Percentiles rank a stretch among this genome's conserved stretches.
Evolutionary conservation across 371 early-diverging fungal species (phyloP).

Genomic region (Rhizopus arrhizus): DNA sequence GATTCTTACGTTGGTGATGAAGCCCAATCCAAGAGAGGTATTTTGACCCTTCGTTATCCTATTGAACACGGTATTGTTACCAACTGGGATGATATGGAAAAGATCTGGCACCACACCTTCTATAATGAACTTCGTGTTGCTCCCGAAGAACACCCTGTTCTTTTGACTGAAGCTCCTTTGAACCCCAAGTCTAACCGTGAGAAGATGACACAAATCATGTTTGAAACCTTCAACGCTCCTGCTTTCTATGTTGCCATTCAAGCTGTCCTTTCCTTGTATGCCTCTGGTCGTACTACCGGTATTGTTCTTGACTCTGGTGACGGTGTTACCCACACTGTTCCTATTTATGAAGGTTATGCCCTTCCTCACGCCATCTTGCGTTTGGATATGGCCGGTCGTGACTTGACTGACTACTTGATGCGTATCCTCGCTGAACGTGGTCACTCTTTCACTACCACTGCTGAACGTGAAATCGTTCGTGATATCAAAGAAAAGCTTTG

Average conservation of each 20-base stretch:
- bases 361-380: constrained; percentile 98
- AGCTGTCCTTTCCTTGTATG: constrained; percentile 96
- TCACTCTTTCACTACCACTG: constrained; percentile 98
- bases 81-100: constrained; percentile 99
- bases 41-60: constrained; percentile 98
- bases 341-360: constrained; percentile 99
- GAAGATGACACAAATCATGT: constrained; percentile 99
- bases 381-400: constrained; percentile 95
- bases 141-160: constrained; percentile 97
- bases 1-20: constrained; percentile 99
- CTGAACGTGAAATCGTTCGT: constrained; percentile 99
- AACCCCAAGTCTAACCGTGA: constrained; percentile 99
- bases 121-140: constrained; percentile 81
- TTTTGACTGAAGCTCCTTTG: constrained; percentile 99
- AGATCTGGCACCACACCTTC: constrained; percentile 99
- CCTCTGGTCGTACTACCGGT: constrained; percentile 99
- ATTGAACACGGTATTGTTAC: constrained; percentile 99
- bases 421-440: constrained; percentile 99
- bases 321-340: constrained; percentile 99
- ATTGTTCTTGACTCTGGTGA: constrained; percentile 99
- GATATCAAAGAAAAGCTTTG: constrained; percentile 99
- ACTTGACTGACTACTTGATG: constrained; percentile 97
- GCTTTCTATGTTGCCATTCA: constrained; percentile 99
- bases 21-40: constrained; percentile 99
- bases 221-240: constrained; percentile 99